Base-by-base conservation (phyloP, 768 basidiomycete species). In the Cytidiella melzeri region DNA sequence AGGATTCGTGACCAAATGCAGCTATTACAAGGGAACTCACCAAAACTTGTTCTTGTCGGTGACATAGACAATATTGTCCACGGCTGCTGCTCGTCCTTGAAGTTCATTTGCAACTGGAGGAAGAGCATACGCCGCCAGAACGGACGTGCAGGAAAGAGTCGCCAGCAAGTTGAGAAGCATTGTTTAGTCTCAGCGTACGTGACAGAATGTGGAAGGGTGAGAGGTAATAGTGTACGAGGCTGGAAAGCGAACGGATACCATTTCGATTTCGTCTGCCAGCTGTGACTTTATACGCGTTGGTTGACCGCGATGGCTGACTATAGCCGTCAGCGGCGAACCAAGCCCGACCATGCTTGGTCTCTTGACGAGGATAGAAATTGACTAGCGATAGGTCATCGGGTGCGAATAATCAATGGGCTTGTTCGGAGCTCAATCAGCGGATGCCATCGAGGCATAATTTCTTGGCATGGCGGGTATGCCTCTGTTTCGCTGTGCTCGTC, bases 61-160 rank as follows among this genome's bases (percentile, higher is more conserved):
- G 24, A 80, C 67, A 52, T 67, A 73, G 51, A 80, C 78, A 48
- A 74, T 75, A 55, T 80, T 80, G 54, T 77, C 76, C 21, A 54
- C 54, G 1, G 55, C 51, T 23, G 49, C 54, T 15, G 34, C 54
- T 6, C 54, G 50, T 15, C 47, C 52, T 10, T 49, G 52, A 12
- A 53, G 18, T 1, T 30, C 34, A 39, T 53, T 44, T 11, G 47
- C 26, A 23, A 47, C 47, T 4, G 52, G 25, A 25, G 52, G 52
- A 23, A 47, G 25, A 2, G 52, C 52, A 19, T 28, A 49, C 10
- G 36, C 47, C 5, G 46, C 44, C 20, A 53, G 39, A 18, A 46
- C 52, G 10, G 47, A 27, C 21, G 47, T 24, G 39, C 47, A 40
- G 10, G 48, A 4, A 6, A 53, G 19, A 2, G 52, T 41, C 38